phyloP scores from a whole-genome alignment of 2,329 filamentous ascomycete species.

The Cercospora zeae-maydis region DNA sequence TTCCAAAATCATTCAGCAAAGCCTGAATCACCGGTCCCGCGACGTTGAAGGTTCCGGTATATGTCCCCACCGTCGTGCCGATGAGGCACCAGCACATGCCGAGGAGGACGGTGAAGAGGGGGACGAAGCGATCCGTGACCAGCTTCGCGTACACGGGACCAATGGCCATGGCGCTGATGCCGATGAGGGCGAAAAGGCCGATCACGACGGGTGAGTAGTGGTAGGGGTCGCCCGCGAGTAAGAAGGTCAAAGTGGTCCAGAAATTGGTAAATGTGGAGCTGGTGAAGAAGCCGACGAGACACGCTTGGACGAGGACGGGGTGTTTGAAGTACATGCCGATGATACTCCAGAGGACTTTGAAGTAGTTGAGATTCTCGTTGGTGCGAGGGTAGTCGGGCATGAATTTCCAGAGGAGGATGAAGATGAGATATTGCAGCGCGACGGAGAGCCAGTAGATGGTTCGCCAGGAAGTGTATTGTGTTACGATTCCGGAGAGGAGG shows the following conservation, averaged over 20 bases:
- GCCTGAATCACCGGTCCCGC: conserved; percentile 72
- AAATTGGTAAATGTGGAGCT: conserved; percentile 62
- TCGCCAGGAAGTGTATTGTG: conserved; percentile 71
- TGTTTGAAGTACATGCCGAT: conserved; percentile 60
- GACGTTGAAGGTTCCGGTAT: conserved; percentile 61
- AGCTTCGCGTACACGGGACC: conserved; percentile 67
- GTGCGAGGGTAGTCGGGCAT: conserved; percentile 79
- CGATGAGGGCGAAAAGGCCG: conserved; percentile 75
- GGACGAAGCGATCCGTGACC: conserved; percentile 67
- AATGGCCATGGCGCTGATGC: conserved; percentile 63
- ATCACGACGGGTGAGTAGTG: conserved; percentile 64
- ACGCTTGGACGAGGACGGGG: conserved; percentile 67
- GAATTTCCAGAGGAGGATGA: conserved; percentile 62
- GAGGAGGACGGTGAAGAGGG: conserved; percentile 63
- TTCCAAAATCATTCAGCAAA: conserved; percentile 65
- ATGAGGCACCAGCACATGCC: conserved; percentile 57
- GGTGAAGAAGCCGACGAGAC: conserved; percentile 62
- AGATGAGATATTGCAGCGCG: conserved; percentile 65
- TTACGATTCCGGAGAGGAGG: conserved; percentile 69
- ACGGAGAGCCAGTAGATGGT: conserved; percentile 76
- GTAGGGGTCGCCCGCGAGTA: conserved; percentile 68
- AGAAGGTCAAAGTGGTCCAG: conserved; percentile 76
- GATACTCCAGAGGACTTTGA: conserved; percentile 62
- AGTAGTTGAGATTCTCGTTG: conserved; percentile 64
- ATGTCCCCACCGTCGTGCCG: conserved; percentile 66